phyloP scores from a whole-genome alignment of 192 early-diverging fungal genomes.

The Linnemannia schmuckeri region DNA sequence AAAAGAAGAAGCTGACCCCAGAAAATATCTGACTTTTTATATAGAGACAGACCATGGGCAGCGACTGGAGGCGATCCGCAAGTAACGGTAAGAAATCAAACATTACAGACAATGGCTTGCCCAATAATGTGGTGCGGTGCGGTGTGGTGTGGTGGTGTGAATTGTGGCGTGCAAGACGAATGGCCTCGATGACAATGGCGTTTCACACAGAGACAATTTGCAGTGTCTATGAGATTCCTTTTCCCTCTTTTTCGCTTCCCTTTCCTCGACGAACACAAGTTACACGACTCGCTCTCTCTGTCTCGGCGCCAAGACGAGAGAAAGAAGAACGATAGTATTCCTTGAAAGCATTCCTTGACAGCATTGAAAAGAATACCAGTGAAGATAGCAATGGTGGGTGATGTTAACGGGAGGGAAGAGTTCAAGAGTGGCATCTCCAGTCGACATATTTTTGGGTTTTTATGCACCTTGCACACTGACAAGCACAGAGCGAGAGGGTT shows the following conservation, averaged over 20 bases:
- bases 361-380: too few species aligned
- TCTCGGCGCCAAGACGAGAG: neutral
- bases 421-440: too few species aligned
- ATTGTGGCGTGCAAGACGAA: neutral
- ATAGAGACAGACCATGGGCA: neutral
- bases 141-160: neutral
- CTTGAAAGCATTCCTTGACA: neutral
- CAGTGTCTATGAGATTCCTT: neutral
- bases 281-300: neutral
- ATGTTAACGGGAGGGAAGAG: too few species aligned
- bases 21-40: neutral
- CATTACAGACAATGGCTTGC: neutral
- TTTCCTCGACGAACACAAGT: neutral
- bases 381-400: too few species aligned
- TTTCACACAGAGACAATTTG: neutral
- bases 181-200: too few species aligned
- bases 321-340: neutral
- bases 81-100: conserved; percentile 4
- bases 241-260: neutral
- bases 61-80: conserved; percentile 7
- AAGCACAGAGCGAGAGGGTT: neutral
- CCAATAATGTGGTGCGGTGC: too few species aligned
- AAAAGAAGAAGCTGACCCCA: neutral
- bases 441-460: too few species aligned
- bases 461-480: too few species aligned